Base-by-base conservation (phyloP, 352 stramenopile species). In the Pythium dissimile region DNA sequence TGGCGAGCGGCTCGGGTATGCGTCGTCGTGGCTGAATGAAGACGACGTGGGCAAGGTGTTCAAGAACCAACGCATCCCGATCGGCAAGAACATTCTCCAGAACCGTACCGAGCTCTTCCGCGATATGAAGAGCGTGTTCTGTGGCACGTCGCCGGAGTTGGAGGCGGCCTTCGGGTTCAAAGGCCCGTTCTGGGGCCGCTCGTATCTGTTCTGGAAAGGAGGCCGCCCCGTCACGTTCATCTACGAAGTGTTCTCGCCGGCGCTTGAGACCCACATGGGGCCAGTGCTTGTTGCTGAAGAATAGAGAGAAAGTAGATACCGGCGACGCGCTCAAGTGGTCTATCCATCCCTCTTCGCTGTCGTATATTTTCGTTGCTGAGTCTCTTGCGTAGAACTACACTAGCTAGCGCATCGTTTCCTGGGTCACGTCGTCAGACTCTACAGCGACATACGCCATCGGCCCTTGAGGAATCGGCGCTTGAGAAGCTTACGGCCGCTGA, bases 221-320 rank as follows among this genome's bases (percentile, higher is more conserved):
- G 82, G 80, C 12, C 67, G 79, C 13, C 81, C 85, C 27, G 72
- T 93, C 4, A 90, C 83, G 55, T 88, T 92, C 66, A 93, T 95
- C 64, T 95, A 95, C 70, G 85, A 95, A 56, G 85, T 95, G 10
- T 95, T 95, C 61, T 93, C 85, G 23, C 85, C 85, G 1, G 64
- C 62, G 30, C 65, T 95, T 10, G 73, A 88, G 44, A 74, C 80
- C 54, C 92, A 92, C 71, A 86, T 95, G 77, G 85, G 85, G 43
- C 66, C 82, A 11, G 77, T 89, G 28, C 60, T 89, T 44, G 43
- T 71, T 12, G n/a, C 28, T 39, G 48, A 58, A 15, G 21, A 41
- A 27, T 49, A 58, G 28, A 41, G 21, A 15, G 35, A 26, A 42
- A 20, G 32, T 41, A 27, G 18, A 18, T 16, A 2, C 9, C n/a